Percentiles rank a stretch among this genome's conserved stretches.
These are phyloP conservation scores for Candida coleopterorum DNA, from an alignment of 805 yeast genomes.

Conservation along the genomic window DNA sequence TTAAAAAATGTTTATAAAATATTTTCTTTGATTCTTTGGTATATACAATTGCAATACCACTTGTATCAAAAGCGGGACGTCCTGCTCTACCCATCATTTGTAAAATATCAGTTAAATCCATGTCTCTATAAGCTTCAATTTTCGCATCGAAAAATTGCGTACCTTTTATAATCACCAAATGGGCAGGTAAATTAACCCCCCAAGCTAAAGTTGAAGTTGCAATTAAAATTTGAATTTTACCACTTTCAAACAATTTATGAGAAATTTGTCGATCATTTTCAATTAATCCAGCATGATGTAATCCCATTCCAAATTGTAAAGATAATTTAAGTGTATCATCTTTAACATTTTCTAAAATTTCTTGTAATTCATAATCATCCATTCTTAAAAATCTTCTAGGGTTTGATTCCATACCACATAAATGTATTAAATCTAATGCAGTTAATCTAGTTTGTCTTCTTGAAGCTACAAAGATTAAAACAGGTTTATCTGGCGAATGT, in stretches of 20 bases:
- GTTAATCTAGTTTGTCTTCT: conserved; percentile 79
- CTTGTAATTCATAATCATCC: conserved; percentile 58
- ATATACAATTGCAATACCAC: conserved; percentile 71
- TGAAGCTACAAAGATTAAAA: conserved; percentile 78
- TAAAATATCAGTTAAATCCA: conserved; percentile 77
- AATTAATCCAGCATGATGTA: conserved; percentile 79
- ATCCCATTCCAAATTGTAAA: conserved; percentile 73
- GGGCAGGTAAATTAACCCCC: conserved; percentile 84
- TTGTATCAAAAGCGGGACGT: conserved; percentile 74
- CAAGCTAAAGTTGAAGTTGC: conserved; percentile 85
- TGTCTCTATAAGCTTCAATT: conserved; percentile 67
- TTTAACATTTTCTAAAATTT: conserved; percentile 50
- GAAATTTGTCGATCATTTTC: conserved; percentile 68
- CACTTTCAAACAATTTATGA: conserved; percentile 65
- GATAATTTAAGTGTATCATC: conserved; percentile 79
- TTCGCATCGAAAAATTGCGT: conserved; percentile 62
- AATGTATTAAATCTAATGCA: conserved; percentile 69
- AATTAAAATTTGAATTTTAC: conserved; percentile 64
- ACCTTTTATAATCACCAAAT: conserved; percentile 73
- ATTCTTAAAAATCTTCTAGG: conserved; percentile 67
- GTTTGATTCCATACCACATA: conserved; percentile 74
- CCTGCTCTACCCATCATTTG: conserved; percentile 90
- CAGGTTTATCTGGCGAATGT: conserved; percentile 84
- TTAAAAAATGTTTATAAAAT: conserved; percentile 73
- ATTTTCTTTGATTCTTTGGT: conserved; percentile 72